Evolutionary conservation across 108 stramenopile species (phyloP), one percentile per base, ranked within the genome.

Genomic region (Fragilaria crotonensis): DNA sequence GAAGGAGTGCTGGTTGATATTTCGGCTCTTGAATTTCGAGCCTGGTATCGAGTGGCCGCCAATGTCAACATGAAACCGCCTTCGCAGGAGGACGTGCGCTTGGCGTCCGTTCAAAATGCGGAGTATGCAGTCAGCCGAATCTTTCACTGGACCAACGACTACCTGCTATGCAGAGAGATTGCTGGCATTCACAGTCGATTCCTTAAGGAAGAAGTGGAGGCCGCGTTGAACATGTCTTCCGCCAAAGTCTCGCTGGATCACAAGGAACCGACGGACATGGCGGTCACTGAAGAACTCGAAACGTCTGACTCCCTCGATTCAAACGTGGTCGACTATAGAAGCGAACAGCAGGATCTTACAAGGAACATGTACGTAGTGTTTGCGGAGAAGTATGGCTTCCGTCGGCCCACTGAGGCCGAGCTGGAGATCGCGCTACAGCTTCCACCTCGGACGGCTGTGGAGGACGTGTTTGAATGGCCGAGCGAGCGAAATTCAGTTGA

Each of bases 1-100:
- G 89, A 90, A 55, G 89, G 89, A 4, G 77, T 83, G 7, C 56
- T 84, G 14, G 81, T 87, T 2, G 89, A 90, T 59, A 56, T 83
- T 20, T 73, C 76, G 23, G 85, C 83, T 23, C 52, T 90, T 45
- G 76, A 86, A 7, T 58, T 63, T 31, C 66, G 76, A 64, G 81
- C 75, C 17, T 90, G 89, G 89, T 73, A 73, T 47, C 71, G 69
- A 41, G 79, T 82, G n/a, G 78, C 83, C 4, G 78, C 81, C 51
- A 50, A 52, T 2, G 66, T 67, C 56, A 73, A 62, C 9, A 81
- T 79, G 32, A 50, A 57, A 45, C 57, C 69, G 19, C 78, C 74
- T 21, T 51, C 66, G 1, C 44, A 66, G 7, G 83, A 84, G 33
- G 78, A 81, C 48, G 55, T 76, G 3, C 69, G 53, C 45, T 66